phyloP scores from a whole-genome alignment of 108 stramenopile genomes.

The Bacterosira constricta region DNA sequence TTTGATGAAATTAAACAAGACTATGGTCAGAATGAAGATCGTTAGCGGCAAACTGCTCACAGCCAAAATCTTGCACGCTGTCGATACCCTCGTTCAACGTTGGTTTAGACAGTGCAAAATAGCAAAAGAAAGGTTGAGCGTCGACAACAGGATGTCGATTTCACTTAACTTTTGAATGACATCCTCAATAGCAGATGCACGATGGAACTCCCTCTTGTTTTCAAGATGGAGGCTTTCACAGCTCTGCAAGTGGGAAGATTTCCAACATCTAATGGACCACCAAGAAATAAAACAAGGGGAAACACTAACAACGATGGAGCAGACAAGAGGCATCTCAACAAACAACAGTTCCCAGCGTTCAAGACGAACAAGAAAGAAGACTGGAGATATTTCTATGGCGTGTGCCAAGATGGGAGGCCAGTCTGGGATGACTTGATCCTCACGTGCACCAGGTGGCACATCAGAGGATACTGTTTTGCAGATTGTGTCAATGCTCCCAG shows the following conservation, averaged over 20 bases:
- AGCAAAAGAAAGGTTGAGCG: not conserved
- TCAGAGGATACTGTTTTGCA: slow-evolving; percentile 4
- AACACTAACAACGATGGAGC: not conserved
- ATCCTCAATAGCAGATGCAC: not conserved
- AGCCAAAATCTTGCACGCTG: no score
- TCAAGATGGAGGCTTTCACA: not conserved
- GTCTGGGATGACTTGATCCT: not conserved
- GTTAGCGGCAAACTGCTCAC: no score
- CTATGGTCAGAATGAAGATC: no score
- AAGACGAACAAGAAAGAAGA: not conserved
- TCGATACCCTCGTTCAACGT: not conserved
- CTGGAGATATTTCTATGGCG: not conserved
- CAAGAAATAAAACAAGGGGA: not conserved
- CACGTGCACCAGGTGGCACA: slow-evolving; percentile 1
- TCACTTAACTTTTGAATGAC: not conserved
- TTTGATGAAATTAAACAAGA: no score
- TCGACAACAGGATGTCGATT: not conserved
- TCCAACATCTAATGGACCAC: no score
- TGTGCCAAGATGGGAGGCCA: not conserved
- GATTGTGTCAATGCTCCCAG: slow-evolving; percentile 7
- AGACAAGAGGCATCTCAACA: not conserved
- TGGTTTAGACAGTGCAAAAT: not conserved
- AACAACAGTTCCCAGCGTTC: no score
- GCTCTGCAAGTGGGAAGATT: not conserved
- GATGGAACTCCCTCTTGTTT: not conserved